phyloP scores from a whole-genome alignment of 1,284 basidiomycete genomes.

The Peniophora sp. region DNA sequence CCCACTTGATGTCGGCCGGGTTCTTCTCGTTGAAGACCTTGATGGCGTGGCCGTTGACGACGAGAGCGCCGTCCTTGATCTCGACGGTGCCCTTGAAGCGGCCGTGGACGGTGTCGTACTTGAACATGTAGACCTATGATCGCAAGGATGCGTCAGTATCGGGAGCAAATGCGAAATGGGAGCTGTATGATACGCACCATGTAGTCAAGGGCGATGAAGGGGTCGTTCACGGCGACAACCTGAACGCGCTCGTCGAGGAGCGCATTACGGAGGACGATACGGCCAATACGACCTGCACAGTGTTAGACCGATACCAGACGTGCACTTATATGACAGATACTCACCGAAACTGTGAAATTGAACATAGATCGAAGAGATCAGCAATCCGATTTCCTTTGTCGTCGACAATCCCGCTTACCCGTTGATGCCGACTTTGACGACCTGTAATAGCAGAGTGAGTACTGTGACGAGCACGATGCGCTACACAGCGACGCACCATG shows the following conservation, averaged over 20 bases:
- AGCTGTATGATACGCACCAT: constrained; percentile 49
- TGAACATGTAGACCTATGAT: constrained; percentile 95
- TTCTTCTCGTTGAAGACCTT: constrained; percentile 84
- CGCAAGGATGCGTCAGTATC: background rate
- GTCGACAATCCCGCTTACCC: constrained; percentile 39
- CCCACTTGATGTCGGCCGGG: constrained; percentile 85
- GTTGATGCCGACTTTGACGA: constrained; percentile 89
- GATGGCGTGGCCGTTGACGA: constrained; percentile 79
- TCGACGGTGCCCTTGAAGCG: constrained; percentile 87
- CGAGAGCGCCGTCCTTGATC: constrained; percentile 85
- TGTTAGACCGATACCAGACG: background rate
- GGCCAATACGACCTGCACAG: constrained; percentile 85
- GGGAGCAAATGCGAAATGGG: no score
- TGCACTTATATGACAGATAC: constrained; percentile 17
- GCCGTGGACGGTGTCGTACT: constrained; percentile 98
- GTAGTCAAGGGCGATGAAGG: constrained; percentile 94
- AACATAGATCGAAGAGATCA: constrained; percentile 14
- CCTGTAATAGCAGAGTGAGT: background rate
- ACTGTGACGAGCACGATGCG: background rate
- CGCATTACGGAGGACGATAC: constrained; percentile 96
- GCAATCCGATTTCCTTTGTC: constrained; percentile 4
- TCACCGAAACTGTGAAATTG: constrained; percentile 66
- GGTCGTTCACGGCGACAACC: constrained; percentile 88
- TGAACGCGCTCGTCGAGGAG: constrained; percentile 72
- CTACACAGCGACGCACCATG: background rate